Percentiles rank a stretch among this genome's conserved stretches.
phyloP scores from a whole-genome alignment of 345 rosid genomes.

The Pistacia vera region DNA sequence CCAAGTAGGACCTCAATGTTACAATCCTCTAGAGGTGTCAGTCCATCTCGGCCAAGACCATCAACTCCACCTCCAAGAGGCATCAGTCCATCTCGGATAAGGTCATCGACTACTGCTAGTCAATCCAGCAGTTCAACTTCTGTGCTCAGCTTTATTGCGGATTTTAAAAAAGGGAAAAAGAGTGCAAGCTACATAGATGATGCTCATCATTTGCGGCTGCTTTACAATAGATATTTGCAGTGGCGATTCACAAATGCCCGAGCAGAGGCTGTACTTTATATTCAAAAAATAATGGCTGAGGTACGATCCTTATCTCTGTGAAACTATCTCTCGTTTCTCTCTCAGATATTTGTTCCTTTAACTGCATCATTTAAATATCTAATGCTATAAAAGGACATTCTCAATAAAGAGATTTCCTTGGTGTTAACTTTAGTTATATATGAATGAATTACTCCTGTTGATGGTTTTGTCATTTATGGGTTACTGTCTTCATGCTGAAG shows the following conservation, averaged over 20 bases:
- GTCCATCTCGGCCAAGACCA: slow-evolving; percentile 66
- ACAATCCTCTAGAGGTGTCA: slow-evolving; percentile 59
- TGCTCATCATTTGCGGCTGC: slow-evolving; percentile 85
- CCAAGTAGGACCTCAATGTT: slow-evolving; percentile 55
- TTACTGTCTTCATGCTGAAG: background rate
- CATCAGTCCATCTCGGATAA: slow-evolving; percentile 75
- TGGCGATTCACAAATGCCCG: slow-evolving; percentile 91
- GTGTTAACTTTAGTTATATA: background rate
- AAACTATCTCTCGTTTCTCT: background rate
- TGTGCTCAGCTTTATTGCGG: slow-evolving; percentile 87
- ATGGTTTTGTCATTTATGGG: background rate
- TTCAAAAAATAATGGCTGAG: slow-evolving; percentile 77
- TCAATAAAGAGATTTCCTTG: background rate
- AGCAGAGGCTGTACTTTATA: slow-evolving; percentile 66
- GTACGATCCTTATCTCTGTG: slow-evolving; percentile 38
- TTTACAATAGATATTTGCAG: slow-evolving; percentile 82
- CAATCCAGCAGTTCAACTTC: slow-evolving; percentile 65
- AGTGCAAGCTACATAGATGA: slow-evolving; percentile 70
- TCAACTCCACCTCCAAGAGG: slow-evolving; percentile 80
- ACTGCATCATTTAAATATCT: background rate
- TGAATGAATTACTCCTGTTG: background rate
- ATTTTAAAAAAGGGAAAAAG: slow-evolving; percentile 79
- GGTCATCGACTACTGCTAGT: slow-evolving; percentile 54
- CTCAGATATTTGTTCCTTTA: background rate
- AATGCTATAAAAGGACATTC: background rate